Conservation (phyloP, 352 stramenopile genomes). For the Elongisporangium prolatum region DNA sequence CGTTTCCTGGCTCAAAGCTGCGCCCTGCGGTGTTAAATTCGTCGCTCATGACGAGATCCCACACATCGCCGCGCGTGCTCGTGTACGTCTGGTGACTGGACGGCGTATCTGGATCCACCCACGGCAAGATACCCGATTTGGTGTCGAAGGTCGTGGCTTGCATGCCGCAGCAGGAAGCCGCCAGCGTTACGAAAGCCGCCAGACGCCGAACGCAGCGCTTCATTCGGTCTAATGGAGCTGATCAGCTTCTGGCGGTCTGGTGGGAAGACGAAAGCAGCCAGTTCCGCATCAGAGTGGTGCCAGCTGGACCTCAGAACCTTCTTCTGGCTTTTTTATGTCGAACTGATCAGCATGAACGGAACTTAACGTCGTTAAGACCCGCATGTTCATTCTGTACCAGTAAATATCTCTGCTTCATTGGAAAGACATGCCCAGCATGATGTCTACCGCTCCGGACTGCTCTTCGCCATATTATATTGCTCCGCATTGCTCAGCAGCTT, state of each 20-base stretch:
- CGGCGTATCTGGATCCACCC: conserved; percentile 60
- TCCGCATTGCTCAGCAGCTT: neutral
- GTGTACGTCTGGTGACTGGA: conserved; percentile 31
- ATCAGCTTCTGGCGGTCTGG: neutral
- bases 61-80: conserved; percentile 46
- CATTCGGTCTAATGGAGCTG: neutral
- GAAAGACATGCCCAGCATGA: neutral
- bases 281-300: neutral
- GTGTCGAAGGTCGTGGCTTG: conserved; percentile 25
- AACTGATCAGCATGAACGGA: neutral
- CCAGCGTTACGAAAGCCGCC: neutral
- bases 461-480: neutral
- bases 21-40: conserved; percentile 66
- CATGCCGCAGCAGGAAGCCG: neutral
- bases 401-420: neutral
- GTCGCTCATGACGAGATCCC: conserved; percentile 75
- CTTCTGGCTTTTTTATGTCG: neutral
- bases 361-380: neutral
- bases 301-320: neutral
- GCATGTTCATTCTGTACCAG: neutral
- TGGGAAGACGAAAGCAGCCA: neutral
- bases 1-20: conserved; percentile 88
- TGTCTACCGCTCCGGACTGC: neutral
- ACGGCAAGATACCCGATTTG: conserved; percentile 52
- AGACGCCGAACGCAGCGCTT: neutral